phyloP scores from a whole-genome alignment of 768 basidiomycete species.

The Pisolithus tinctorius region DNA sequence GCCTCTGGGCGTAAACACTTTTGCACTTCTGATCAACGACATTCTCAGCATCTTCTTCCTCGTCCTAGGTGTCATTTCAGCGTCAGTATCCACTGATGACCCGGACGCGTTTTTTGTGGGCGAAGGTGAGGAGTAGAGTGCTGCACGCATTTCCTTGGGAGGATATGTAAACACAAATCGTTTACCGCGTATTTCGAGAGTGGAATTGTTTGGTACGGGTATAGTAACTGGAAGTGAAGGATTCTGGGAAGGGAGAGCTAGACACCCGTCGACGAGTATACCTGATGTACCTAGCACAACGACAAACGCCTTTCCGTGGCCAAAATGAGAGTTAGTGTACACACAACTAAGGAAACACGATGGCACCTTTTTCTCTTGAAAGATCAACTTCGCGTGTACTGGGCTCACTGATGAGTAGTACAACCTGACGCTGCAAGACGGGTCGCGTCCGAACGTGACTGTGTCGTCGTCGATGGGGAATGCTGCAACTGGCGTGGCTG shows the following conservation, averaged over 20 bases:
- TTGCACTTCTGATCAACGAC: constrained; percentile 69
- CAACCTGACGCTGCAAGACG: constrained; percentile 56
- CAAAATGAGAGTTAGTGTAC: background rate
- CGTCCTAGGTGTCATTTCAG: constrained; percentile 1
- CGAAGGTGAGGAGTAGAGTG: constrained; percentile 42
- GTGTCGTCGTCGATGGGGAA: constrained; percentile 67
- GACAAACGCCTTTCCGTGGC: constrained; percentile 52
- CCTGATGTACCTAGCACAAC: constrained; percentile 55
- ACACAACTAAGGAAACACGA: constrained; percentile 2
- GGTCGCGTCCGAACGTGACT: constrained; percentile 64
- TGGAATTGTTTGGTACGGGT: constrained; percentile 59
- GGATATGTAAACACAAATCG: constrained; percentile 70
- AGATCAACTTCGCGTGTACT: constrained; percentile 62
- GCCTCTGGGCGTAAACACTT: constrained; percentile 65
- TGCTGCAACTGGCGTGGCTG: constrained; percentile 45
- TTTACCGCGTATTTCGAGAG: constrained; percentile 63
- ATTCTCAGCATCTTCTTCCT: constrained; percentile 47
- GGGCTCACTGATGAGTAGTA: constrained; percentile 60
- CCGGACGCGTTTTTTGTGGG: constrained; percentile 15
- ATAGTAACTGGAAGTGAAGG: constrained; percentile 41
- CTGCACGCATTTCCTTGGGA: constrained; percentile 59
- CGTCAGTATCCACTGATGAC: no score
- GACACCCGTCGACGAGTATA: constrained; percentile 54
- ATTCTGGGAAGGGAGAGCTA: constrained; percentile 43
- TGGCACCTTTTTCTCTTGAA: constrained; percentile 51